Base-by-base conservation (phyloP, 192 early-diverging fungal genomes). In the Coemansia sp. region DNA sequence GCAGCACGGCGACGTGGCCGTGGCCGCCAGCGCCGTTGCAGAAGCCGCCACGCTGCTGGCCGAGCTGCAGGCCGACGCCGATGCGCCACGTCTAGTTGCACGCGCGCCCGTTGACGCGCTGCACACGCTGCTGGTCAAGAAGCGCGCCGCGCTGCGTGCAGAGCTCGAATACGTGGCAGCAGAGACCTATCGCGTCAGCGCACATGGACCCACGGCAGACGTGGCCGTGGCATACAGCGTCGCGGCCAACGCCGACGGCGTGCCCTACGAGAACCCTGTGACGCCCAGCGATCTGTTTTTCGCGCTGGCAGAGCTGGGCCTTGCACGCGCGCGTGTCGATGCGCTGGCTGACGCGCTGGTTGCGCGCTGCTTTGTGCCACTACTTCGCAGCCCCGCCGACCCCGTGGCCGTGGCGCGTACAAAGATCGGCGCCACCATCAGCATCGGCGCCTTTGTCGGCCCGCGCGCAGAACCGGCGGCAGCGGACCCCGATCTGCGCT, bases 241-340 rank as follows among this genome's bases (percentile, higher is more conserved):
- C 3, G 38, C 61, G 54, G 48, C 63, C 18, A 75, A 68, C 51
- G 70, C 73, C 10, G 75, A 77, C 55, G 63, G 61, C 48, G 69
- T 65, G 62, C 73, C 72, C 7, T 83, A 78, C 30, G 81, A 83
- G n/a, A 78, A 64, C 38, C 63, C 72, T 3, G 70, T 83, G 25
- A 66, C 61, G 14, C 51, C 75, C 12, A 66, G 69, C 36, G 81
- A 83, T 42, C 49, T 83, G 52, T 72, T 74, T 51, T 76, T 77
- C 64, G 81, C 75, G n/a, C 51, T 74, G 66, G 56, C 66, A 1
- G 66, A 75, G 30, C 73, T 83, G 22, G 81, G 66, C n/a, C 52
- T 72, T 63, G 73, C 56, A n/a, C 38, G 51, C 16, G 58, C 56
- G 7, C 61, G 64, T 17, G 54, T 69, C 38, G 76, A 72, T 18